A percentile compares a stretch with the other conserved stretches of the same genome.
Conservation (phyloP, 306 rosid genomes). For the Herpetospermum pedunculosum region DNA sequence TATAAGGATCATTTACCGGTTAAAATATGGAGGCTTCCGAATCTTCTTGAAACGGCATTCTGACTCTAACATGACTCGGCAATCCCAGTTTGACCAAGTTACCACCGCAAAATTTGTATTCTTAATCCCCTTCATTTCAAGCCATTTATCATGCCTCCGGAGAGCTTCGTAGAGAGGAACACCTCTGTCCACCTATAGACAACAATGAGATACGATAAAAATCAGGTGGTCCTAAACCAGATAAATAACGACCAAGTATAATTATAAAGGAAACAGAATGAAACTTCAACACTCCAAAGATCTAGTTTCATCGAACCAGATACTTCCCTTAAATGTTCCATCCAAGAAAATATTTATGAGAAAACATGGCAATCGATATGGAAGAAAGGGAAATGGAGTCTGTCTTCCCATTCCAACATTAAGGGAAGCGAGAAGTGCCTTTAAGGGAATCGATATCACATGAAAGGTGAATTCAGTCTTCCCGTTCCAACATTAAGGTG, state of each 20-base stretch:
- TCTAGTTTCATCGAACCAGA: not conserved
- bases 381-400: not conserved
- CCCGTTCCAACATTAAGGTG: too few relatives aligned
- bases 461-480: too few relatives aligned
- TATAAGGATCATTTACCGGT: constrained; percentile 40
- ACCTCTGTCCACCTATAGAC: constrained; percentile 80
- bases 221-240: not conserved
- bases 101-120: constrained; percentile 83
- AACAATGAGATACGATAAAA: constrained; percentile 7
- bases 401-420: not conserved
- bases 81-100: constrained; percentile 95
- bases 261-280: not conserved
- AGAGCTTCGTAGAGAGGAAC: constrained; percentile 81
- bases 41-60: constrained; percentile 92
- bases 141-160: constrained; percentile 93
- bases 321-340: not conserved
- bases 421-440: not conserved
- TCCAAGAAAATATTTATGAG: not conserved
- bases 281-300: not conserved
- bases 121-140: constrained; percentile 84
- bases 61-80: constrained; percentile 87
- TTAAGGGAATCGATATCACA: not conserved
- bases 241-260: not conserved
- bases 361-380: not conserved
- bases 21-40: constrained; percentile 81